Conservation (phyloP, 352 stramenopile species). For the Phytophthora uliginosa region DNA sequence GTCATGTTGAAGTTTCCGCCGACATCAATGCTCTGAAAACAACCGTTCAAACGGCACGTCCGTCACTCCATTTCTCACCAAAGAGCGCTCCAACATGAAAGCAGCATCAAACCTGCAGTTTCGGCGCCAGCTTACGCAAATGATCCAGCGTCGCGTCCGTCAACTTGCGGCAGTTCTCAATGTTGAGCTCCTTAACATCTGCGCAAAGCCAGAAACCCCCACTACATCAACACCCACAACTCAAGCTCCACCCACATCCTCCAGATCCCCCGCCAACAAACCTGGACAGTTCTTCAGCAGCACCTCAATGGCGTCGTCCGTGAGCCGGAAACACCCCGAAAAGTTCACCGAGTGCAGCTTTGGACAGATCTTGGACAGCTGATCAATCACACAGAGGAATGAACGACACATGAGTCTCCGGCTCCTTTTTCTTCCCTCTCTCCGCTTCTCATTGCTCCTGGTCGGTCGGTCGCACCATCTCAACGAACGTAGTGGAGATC, state of each 20-base stretch:
- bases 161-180: constrained; percentile 93
- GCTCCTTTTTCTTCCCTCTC: not conserved
- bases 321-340: constrained; percentile 90
- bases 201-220: not conserved
- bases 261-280: constrained; percentile 22
- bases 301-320: constrained; percentile 85
- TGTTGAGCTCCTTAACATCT: constrained; percentile 91
- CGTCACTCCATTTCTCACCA: not conserved
- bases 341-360: constrained; percentile 91
- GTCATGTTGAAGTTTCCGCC: constrained; percentile 94
- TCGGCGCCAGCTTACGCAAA: constrained; percentile 80
- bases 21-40: constrained; percentile 81
- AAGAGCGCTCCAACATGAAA: not conserved
- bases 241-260: not conserved
- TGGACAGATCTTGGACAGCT: constrained; percentile 81
- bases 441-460: too few relatives aligned
- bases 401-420: not conserved
- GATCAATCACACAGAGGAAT: constrained; percentile 2
- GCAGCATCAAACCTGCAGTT: constrained; percentile 72
- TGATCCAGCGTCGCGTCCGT: constrained; percentile 83
- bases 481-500: constrained; percentile 82
- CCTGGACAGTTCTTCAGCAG: constrained; percentile 85
- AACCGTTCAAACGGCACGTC: not conserved
- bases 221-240: constrained; percentile 2
- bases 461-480: constrained; percentile 49